Percentiles rank a stretch among this genome's conserved stretches.
These are phyloP conservation scores for Karstenula rhodostoma DNA, from an alignment of 2,329 filamentous ascomycete genomes.

Conservation along the genomic window DNA sequence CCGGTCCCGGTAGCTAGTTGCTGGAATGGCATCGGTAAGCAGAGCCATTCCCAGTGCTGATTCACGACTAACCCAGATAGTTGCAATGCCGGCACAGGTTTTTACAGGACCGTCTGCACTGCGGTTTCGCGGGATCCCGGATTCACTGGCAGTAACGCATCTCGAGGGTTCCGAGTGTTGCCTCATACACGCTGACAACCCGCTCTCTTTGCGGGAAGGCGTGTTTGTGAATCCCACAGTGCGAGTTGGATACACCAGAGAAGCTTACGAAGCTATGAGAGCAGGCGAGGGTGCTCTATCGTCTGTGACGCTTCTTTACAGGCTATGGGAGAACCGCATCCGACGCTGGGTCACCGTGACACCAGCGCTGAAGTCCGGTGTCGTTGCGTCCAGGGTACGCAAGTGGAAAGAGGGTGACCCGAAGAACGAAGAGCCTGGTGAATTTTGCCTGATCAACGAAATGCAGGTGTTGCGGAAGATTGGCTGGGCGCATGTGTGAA, in stretches of 20 bases:
- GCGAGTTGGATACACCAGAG: constrained; percentile 67
- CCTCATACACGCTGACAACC: constrained; percentile 76
- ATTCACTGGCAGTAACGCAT: constrained; percentile 65
- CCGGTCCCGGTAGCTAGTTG: constrained; percentile 68
- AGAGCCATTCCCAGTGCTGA: constrained; percentile 54
- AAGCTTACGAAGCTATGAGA: constrained; percentile 24
- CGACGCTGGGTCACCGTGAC: constrained; percentile 6
- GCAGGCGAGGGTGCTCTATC: background rate
- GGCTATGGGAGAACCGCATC: constrained; percentile 13
- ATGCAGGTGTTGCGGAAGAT: constrained; percentile 42
- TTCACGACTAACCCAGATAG: constrained; percentile 72
- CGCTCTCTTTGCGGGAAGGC: constrained; percentile 58
- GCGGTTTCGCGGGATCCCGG: constrained; percentile 68
- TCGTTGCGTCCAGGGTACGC: constrained; percentile 6
- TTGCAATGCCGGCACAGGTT: constrained; percentile 22
- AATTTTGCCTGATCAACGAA: constrained; percentile 41
- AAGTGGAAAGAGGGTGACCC: constrained; percentile 6
- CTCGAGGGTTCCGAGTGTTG: constrained; percentile 82
- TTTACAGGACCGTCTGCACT: constrained; percentile 47
- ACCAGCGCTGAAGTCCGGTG: background rate
- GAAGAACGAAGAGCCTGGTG: constrained; percentile 27
- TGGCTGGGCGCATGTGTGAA: constrained; percentile 39
- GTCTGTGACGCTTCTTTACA: background rate
- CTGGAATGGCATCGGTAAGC: constrained; percentile 67
- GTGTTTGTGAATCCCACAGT: constrained; percentile 75